Evolutionary conservation across 208 protist species (phyloP).

Genomic region (Acanthamoeba royreba): DNA sequence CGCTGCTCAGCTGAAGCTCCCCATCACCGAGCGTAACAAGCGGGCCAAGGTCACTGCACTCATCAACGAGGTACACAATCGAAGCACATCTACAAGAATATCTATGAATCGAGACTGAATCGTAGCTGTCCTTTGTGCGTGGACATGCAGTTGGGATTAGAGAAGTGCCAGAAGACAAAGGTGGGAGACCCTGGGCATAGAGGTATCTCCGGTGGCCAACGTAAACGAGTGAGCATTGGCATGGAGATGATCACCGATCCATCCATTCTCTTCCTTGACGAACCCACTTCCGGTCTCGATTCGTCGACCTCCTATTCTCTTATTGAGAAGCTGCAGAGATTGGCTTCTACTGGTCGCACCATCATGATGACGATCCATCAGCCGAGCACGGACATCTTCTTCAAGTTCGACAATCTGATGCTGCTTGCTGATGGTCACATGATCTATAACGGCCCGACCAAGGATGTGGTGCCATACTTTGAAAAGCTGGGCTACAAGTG

Average conservation of each 20-base stretch:
- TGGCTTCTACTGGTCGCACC: not conserved
- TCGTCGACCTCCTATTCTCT: not conserved
- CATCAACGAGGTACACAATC: not conserved
- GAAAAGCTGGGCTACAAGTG: not conserved
- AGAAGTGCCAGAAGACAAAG: not conserved
- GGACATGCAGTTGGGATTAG: conserved; percentile 36
- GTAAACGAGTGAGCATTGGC: conserved; percentile 69
- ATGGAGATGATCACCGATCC: conserved; percentile 68
- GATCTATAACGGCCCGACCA: not conserved
- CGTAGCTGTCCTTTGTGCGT: too few relatives aligned
- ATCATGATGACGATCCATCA: conserved; percentile 91
- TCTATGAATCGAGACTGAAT: too few relatives aligned
- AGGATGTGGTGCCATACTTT: not conserved
- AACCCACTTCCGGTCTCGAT: conserved; percentile 52
- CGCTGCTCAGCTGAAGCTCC: conserved; percentile 14
- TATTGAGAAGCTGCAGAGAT: not conserved
- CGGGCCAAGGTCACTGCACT: not conserved
- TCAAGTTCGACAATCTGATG: conserved; percentile 54
- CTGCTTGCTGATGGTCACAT: conserved; percentile 33
- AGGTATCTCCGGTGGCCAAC: conserved; percentile 62
- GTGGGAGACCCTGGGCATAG: conserved; percentile 24
- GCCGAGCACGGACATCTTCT: conserved; percentile 82
- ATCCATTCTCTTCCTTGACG: conserved; percentile 63
- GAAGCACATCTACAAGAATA: too few relatives aligned
- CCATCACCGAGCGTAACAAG: not conserved